Percentiles rank a stretch among this genome's conserved stretches.
phyloP scores from a whole-genome alignment of 371 early-diverging fungal genomes.

The Dinochytrium kinnereticum region DNA sequence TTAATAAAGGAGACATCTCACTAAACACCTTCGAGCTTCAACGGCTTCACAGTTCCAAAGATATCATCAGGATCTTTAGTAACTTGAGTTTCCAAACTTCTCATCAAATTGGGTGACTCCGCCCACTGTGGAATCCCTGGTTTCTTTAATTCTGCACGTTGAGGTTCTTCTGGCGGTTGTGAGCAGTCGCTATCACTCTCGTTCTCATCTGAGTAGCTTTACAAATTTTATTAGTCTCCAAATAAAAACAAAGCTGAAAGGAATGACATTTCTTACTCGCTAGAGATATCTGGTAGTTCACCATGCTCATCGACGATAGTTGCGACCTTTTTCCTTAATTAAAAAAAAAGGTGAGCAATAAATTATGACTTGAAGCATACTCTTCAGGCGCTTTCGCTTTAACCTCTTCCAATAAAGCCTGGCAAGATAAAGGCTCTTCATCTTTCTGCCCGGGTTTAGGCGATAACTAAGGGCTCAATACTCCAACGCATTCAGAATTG shows the following conservation, averaged over 20 bases:
- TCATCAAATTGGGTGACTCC: constrained; percentile 36
- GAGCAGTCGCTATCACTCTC: constrained; percentile 10
- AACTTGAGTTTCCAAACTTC: constrained; percentile 27
- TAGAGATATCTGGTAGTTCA: constrained; percentile 40
- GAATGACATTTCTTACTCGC: constrained; percentile 27
- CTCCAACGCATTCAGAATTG: too few relatives aligned
- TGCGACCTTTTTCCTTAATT: constrained; percentile 8
- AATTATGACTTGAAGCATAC: too few relatives aligned
- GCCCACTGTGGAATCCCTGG: constrained; percentile 35
- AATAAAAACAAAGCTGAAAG: constrained; percentile 5
- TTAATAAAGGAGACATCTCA: not conserved
- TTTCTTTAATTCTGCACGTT: constrained; percentile 16
- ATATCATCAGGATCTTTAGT: constrained; percentile 35
- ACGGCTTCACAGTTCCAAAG: constrained; percentile 35
- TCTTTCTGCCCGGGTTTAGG: too few relatives aligned
- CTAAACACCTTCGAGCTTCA: constrained; percentile 31
- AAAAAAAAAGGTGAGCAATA: not conserved
- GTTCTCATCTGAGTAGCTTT: constrained; percentile 25
- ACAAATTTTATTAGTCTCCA: not conserved
- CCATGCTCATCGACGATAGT: constrained; percentile 46
- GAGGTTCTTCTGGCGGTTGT: not conserved
- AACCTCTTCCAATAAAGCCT: too few relatives aligned
- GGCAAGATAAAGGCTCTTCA: too few relatives aligned
- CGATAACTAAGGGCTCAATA: too few relatives aligned
- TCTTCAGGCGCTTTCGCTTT: too few relatives aligned